Conservation (phyloP, 1,139 yeast species). For the Ashbya aceris region DNA sequence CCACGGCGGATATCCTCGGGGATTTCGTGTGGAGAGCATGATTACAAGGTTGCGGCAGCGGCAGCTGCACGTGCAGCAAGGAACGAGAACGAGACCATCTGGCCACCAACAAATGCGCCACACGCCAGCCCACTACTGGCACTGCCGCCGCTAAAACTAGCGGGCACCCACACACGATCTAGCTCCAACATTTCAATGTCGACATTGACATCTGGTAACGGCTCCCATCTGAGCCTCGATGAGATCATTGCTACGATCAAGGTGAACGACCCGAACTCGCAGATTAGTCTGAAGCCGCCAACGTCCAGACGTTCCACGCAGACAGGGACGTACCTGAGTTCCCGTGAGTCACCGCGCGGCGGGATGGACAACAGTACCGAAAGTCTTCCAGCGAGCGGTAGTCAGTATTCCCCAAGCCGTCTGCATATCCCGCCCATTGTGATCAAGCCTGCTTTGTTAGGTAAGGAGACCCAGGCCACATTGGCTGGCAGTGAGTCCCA, state of each 20-base stretch:
- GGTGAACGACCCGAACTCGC: conserved; percentile 1
- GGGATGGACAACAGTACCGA: not conserved
- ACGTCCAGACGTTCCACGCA: not conserved
- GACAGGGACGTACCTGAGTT: too few relatives aligned
- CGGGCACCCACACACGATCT: not conserved
- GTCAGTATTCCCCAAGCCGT: not conserved
- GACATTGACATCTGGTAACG: not conserved
- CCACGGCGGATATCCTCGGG: too few relatives aligned
- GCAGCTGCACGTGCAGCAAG: conserved; percentile 1
- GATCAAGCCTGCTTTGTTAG: not conserved
- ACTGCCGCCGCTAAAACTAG: not conserved
- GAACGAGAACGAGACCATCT: not conserved
- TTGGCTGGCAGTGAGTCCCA: not conserved
- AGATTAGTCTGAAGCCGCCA: not conserved
- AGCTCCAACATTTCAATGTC: conserved; percentile 1
- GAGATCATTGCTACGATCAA: conserved; percentile 1
- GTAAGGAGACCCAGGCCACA: too few relatives aligned
- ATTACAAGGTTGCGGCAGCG: conserved; percentile 1
- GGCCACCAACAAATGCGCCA: not conserved
- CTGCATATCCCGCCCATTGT: not conserved
- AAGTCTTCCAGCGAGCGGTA: not conserved
- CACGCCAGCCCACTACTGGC: not conserved
- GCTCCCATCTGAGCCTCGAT: conserved; percentile 1
- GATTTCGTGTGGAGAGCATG: too few relatives aligned
- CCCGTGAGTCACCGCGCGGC: too few relatives aligned